phyloP scores from a whole-genome alignment of 2,329 filamentous ascomycete species.

The Fusarium sterilihyphosum region DNA sequence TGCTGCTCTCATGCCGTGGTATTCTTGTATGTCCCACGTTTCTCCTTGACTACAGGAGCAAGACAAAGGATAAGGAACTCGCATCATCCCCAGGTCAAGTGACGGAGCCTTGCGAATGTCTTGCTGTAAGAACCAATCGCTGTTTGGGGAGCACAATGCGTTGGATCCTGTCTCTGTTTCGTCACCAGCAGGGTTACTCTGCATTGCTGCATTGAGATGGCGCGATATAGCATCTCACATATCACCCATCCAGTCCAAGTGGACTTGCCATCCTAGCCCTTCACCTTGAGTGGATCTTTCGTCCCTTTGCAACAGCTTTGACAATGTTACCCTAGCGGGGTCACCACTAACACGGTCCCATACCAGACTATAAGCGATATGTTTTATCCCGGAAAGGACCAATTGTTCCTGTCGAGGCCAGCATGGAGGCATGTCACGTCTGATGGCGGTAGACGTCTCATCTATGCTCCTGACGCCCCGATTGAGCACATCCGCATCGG shows the following conservation, averaged over 20 bases:
- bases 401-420: slow-evolving; percentile 50
- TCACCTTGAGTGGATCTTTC: slow-evolving; percentile 33
- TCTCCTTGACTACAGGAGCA: slow-evolving; percentile 1
- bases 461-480: slow-evolving; percentile 38
- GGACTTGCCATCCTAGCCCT: slow-evolving; percentile 32
- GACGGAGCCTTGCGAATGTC: slow-evolving; percentile 5
- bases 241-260: slow-evolving; percentile 38
- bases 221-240: slow-evolving; percentile 42
- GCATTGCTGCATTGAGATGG: slow-evolving; percentile 40
- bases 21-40: slow-evolving; percentile 47
- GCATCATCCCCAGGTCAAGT: slow-evolving; percentile 29
- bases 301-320: slow-evolving; percentile 26
- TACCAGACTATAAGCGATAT: slow-evolving; percentile 52
- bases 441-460: slow-evolving; percentile 39
- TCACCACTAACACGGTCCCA: slow-evolving; percentile 35
- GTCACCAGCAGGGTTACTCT: slow-evolving; percentile 37
- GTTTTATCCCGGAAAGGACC: slow-evolving; percentile 48
- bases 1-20: slow-evolving; percentile 51
- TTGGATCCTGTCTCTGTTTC: slow-evolving; percentile 11
- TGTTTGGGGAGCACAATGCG: background rate
- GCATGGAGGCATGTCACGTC: slow-evolving; percentile 51
- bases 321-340: slow-evolving; percentile 37
- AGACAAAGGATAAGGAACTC: slow-evolving; percentile 7
- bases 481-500: slow-evolving; percentile 40
- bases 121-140: slow-evolving; percentile 4